These are phyloP conservation scores for Tulasnella sp. DNA, from an alignment of 768 basidiomycete species.

Conservation along the genomic window DNA sequence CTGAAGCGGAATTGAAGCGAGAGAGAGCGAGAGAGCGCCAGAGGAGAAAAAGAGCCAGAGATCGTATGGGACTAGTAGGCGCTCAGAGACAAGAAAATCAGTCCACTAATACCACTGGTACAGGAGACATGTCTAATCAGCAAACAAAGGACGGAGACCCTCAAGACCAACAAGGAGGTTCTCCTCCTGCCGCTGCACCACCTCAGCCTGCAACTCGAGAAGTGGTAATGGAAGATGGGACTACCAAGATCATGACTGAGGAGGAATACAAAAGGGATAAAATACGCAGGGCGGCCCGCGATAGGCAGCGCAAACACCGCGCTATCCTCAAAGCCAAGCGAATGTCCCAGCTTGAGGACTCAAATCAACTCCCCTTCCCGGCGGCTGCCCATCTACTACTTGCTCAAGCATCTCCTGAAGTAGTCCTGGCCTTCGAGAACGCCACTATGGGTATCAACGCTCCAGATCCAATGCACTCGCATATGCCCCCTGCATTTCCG, in stretches of 20 bases:
- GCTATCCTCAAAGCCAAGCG: constrained; percentile 64
- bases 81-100: constrained; percentile 29
- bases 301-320: constrained; percentile 73
- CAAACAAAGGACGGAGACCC: not conserved
- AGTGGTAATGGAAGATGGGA: not conserved
- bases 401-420: constrained; percentile 12
- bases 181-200: not conserved
- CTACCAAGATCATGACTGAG: constrained; percentile 30
- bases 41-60: constrained; percentile 70
- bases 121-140: constrained; percentile 7
- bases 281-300: constrained; percentile 61
- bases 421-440: constrained; percentile 2
- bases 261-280: constrained; percentile 56
- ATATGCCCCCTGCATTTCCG: not conserved
- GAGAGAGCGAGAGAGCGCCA: constrained; percentile 82
- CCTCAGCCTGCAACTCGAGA: not conserved
- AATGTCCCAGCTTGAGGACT: constrained; percentile 52
- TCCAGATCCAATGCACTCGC: not conserved
- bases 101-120: constrained; percentile 22
- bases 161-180: constrained; percentile 8
- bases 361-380: constrained; percentile 15
- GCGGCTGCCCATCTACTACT: constrained; percentile 20
- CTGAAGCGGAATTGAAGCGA: constrained; percentile 26
- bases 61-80: constrained; percentile 8
- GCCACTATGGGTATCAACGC: not conserved